Evolutionary conservation across 2,329 filamentous ascomycete species (phyloP), one percentile per base, ranked within the genome.

Genomic region (Cladosporium cucumerinum): DNA sequence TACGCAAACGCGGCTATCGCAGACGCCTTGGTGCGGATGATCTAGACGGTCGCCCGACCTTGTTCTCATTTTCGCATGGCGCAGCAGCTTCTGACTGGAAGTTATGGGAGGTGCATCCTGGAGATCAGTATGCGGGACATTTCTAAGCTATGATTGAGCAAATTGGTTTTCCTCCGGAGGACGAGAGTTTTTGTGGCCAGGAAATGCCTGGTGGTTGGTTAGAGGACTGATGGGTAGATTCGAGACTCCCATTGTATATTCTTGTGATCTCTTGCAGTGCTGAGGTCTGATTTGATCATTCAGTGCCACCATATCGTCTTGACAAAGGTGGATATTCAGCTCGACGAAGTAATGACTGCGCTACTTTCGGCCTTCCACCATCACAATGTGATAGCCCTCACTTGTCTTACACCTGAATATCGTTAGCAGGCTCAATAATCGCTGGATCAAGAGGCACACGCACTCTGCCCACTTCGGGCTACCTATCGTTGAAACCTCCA

Each of bases 321-420:
- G 7, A 16, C 18, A n/a, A n/a, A n/a, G 16, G 36, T 43, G 18
- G 4, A 21, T n/a, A 3, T 43, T 10, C 36, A 43, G 18, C 36
- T n/a, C 10, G 36, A 43, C 7, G 7, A 43, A n/a, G 23, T 51
- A 57, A 36, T 36, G 18, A 5, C 18, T 36, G 25, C 26, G 32
- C 69, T 66, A 87, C 74, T 87, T 87, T 73, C 86, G 79, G 58
- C 86, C 87, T 72, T 89, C 87, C 3, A 93, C 90, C 87, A 93
- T 92, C 69, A 93, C 86, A 68, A 93, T 87, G 76, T 93, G 90
- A 80, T 93, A 93, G 0, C 90, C 91, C 78, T 90, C 89, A 0
- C 81, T 82, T 1, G 90, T 93, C 82, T 91, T 92, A 25, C 83
- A 87, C 21, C 60, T 62, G 16, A 21, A 1, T 28, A 25, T 62